Evolutionary conservation across 768 basidiomycete genomes (phyloP), one percentile per base, ranked within the genome.

Genomic region (Gymnopilus junonius): DNA sequence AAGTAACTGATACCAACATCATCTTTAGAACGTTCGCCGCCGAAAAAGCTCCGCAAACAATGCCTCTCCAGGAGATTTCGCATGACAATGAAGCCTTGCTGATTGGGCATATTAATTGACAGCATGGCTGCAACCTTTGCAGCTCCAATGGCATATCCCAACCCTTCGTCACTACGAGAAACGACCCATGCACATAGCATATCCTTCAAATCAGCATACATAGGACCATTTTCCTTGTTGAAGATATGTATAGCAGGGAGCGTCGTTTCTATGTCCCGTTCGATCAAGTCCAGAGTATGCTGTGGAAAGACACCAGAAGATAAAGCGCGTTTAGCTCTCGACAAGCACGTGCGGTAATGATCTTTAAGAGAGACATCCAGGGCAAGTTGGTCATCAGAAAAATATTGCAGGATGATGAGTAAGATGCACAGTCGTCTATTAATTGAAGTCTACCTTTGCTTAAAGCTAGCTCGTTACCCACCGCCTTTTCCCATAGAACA

Each of bases 101-200:
- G 84, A 27, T 81, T 78, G 1, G 92, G 79, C 87, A 96, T 90
- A 71, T 91, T 95, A 70, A 97, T 79, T 40, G 96, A 78, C 48
- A 95, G 79, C 92, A 96, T 94, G 1, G 90, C 94, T 8, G 91
- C 94, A 57, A 95, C 82, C 72, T 85, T 90, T 20, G 92, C 85
- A 8, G 82, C 81, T 12, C 92, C 92, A 8, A 74, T 48, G 1
- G 83, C 86, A 71, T 96, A 96, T 40, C 89, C 87, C 42, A 95
- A 79, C 8, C 90, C 91, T 74, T 92, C 91, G 61, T 95, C 93
- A 50, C 87, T 90, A 55, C 94, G 85, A 35, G 93, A 83, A 37
- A 95, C 92, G 2, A 94, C 88, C 93, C 93, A 95, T 3, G 95
- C 94, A 69, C 86, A 88, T 4, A 96, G 76, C 80, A 97, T 83